Percentiles rank a stretch among this genome's conserved stretches.
phyloP scores from a whole-genome alignment of 2,329 filamentous ascomycete genomes.

The Volutella citrinella region DNA sequence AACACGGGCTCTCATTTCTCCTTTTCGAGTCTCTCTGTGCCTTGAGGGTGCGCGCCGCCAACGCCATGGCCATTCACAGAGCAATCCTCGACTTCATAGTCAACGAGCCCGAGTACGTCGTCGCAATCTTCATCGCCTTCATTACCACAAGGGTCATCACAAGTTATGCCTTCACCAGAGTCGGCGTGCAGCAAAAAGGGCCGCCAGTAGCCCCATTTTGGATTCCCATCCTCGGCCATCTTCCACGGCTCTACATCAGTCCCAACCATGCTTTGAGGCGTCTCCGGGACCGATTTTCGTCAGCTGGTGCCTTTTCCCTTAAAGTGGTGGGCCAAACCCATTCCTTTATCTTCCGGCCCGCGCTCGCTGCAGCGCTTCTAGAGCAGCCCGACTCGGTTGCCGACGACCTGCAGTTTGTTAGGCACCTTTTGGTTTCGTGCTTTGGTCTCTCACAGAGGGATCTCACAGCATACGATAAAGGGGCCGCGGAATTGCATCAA shows the following conservation, averaged over 20 bases:
- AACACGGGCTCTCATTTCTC: no score
- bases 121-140: slow-evolving; percentile 4
- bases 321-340: slow-evolving; percentile 31
- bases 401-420: slow-evolving; percentile 23
- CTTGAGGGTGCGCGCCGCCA: no score
- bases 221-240: slow-evolving; percentile 35
- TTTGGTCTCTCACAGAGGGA: slow-evolving; percentile 31
- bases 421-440: slow-evolving; percentile 27
- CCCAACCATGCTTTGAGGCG: slow-evolving; percentile 27
- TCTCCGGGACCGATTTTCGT: slow-evolving; percentile 29
- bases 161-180: slow-evolving; percentile 45
- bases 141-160: slow-evolving; percentile 24
- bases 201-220: slow-evolving; percentile 32
- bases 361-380: slow-evolving; percentile 26
- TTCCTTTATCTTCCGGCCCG: slow-evolving; percentile 32
- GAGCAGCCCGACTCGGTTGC: slow-evolving; percentile 25
- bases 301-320: slow-evolving; percentile 36
- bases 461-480: slow-evolving; percentile 29
- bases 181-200: no score
- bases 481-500: slow-evolving; percentile 25
- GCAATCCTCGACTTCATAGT: no score
- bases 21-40: no score
- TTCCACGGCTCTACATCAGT: slow-evolving; percentile 29
- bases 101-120: neutral
- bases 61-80: no score